These are phyloP conservation scores for Coemansia sp. DNA, from an alignment of 192 early-diverging fungal species.

Conservation along the genomic window DNA sequence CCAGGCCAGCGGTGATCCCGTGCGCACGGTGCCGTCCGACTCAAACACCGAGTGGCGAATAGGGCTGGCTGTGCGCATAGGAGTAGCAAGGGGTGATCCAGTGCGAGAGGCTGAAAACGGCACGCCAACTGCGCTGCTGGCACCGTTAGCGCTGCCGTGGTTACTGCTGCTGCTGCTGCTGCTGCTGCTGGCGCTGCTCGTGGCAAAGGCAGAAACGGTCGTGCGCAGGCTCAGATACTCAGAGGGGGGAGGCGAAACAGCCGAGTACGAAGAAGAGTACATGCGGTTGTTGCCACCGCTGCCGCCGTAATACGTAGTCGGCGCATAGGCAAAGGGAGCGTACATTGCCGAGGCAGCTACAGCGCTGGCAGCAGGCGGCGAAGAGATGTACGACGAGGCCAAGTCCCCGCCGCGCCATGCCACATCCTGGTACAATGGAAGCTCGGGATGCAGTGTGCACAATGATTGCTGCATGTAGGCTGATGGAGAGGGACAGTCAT, in stretches of 20 bases:
- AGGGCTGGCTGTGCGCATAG: conserved; percentile 41
- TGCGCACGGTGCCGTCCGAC: conserved; percentile 29
- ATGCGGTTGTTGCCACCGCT: not conserved
- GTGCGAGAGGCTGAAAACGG: conserved; percentile 2
- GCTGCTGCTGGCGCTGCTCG: not conserved
- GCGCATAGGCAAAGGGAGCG: conserved; percentile 1
- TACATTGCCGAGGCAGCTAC: conserved; percentile 2
- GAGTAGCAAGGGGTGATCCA: conserved; percentile 12
- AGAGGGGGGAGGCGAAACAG: not conserved
- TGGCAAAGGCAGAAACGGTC: not conserved
- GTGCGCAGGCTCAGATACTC: conserved; percentile 1
- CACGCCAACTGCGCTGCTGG: not conserved
- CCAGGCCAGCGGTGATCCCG: conserved; percentile 48
- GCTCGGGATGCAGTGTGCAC: conserved; percentile 18
- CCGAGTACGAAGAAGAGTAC: conserved; percentile 1
- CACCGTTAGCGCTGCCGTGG: too few species aligned
- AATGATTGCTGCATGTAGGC: conserved; percentile 17
- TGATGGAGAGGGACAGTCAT: conserved; percentile 11
- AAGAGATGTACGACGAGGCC: not conserved
- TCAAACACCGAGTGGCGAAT: conserved; percentile 35
- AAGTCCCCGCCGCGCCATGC: conserved; percentile 40
- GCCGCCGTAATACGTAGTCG: conserved; percentile 8
- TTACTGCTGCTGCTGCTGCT: not conserved
- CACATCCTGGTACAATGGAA: conserved; percentile 50
- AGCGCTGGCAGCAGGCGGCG: conserved; percentile 7